phyloP scores from a whole-genome alignment of 2,329 filamentous ascomycete genomes.

The Colletotrichum sp. region DNA sequence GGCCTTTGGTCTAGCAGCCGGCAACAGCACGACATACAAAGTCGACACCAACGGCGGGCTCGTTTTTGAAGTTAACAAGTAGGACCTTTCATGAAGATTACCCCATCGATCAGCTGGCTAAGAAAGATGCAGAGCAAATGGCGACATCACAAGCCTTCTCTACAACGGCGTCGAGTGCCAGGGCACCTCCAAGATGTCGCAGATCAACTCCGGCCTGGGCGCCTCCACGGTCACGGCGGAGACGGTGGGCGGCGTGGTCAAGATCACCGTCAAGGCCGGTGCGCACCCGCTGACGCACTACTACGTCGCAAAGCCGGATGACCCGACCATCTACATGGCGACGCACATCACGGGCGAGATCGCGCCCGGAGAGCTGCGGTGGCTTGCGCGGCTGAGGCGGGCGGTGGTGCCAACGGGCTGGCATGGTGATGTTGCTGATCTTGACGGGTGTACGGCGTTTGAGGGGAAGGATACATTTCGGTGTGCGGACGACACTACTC shows the following conservation, averaged over 20 bases:
- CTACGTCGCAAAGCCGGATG: slow-evolving; percentile 23
- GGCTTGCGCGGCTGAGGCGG: slow-evolving; percentile 23
- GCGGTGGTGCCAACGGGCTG: slow-evolving; percentile 24
- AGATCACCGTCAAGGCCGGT: slow-evolving; percentile 25
- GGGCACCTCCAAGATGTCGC: slow-evolving; percentile 46
- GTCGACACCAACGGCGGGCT: slow-evolving; percentile 28
- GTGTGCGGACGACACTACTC: slow-evolving; percentile 19
- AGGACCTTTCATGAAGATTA: not conserved
- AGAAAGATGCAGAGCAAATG: slow-evolving; percentile 50
- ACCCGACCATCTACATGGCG: slow-evolving; percentile 28
- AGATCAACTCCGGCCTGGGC: slow-evolving; percentile 54
- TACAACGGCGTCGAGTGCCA: slow-evolving; percentile 54
- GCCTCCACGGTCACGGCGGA: slow-evolving; percentile 24
- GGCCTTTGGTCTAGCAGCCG: slow-evolving; percentile 12
- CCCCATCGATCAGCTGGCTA: not conserved
- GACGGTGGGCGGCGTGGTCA: slow-evolving; percentile 21
- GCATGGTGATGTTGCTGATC: slow-evolving; percentile 25
- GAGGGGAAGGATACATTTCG: slow-evolving; percentile 22
- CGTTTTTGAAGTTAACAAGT: slow-evolving; percentile 28
- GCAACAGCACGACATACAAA: slow-evolving; percentile 18
- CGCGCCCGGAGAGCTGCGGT: slow-evolving; percentile 25
- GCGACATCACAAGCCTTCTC: slow-evolving; percentile 68
- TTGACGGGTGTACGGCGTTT: slow-evolving; percentile 26
- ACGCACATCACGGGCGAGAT: slow-evolving; percentile 28
- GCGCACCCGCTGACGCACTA: slow-evolving; percentile 28